Conservation (phyloP, 2,329 filamentous ascomycete genomes). For the Hymenoscyphus fructigenus region DNA sequence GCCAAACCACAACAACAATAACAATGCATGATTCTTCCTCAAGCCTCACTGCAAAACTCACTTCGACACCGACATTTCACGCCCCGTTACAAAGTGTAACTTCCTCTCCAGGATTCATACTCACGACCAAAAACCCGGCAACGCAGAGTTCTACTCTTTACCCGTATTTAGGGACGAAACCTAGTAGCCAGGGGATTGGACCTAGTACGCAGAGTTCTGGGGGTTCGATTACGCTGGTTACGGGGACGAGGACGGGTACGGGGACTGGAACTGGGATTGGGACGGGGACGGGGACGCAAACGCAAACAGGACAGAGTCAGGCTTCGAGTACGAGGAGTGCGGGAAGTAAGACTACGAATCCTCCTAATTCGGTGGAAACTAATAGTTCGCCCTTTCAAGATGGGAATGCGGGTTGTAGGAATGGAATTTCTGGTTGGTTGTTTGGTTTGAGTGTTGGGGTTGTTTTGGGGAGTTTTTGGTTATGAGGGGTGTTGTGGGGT, state of each 20-base stretch:
- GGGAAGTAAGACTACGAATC: slow-evolving; percentile 11
- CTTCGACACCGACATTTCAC: neutral
- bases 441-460: too few relatives aligned
- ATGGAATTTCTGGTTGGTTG: too few relatives aligned
- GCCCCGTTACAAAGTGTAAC: neutral
- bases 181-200: neutral
- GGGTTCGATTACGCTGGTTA: neutral
- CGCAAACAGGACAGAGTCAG: too few relatives aligned
- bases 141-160: neutral
- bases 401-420: neutral
- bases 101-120: neutral
- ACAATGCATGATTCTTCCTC: slow-evolving; percentile 11
- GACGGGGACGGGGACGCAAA: neutral
- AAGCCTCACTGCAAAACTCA: too few relatives aligned
- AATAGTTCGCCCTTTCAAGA: neutral
- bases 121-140: neutral
- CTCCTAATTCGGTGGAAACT: slow-evolving; percentile 4
- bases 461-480: too few relatives aligned
- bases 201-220: neutral
- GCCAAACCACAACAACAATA: slow-evolving; percentile 26
- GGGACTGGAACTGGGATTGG: neutral
- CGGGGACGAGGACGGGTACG: neutral
- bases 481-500: too few relatives aligned
- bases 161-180: neutral
- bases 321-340: too few relatives aligned